These are phyloP conservation scores for Russula earlei DNA, from an alignment of 768 basidiomycete species.

Conservation along the genomic window DNA sequence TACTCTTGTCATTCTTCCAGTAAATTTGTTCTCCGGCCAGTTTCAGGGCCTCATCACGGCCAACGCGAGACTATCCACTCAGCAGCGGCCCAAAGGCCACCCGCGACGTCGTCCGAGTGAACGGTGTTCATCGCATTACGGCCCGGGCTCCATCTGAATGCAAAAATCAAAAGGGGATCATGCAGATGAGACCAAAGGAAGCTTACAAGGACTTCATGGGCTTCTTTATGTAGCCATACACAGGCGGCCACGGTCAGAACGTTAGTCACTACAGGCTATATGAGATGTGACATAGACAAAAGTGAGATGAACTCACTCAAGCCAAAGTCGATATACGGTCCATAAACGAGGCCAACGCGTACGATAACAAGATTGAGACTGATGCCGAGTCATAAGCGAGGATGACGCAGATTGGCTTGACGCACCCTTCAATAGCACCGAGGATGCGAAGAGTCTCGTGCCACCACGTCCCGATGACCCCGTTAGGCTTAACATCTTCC, in stretches of 20 bases:
- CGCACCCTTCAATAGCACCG: constrained; percentile 64
- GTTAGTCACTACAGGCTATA: constrained; percentile 42
- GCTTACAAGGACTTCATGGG: constrained; percentile 79
- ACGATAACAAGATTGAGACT: constrained; percentile 78
- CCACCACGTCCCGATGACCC: constrained; percentile 76
- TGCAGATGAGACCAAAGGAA: background rate
- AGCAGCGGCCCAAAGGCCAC: constrained; percentile 65
- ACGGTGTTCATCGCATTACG: constrained; percentile 67
- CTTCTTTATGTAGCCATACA: constrained; percentile 75
- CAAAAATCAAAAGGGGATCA: background rate
- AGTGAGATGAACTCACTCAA: constrained; percentile 15
- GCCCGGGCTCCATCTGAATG: constrained; percentile 65
- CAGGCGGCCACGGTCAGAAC: constrained; percentile 65
- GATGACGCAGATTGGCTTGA: constrained; percentile 11
- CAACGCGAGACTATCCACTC: constrained; percentile 61
- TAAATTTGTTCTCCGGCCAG: constrained; percentile 57
- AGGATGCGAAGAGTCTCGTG: constrained; percentile 73
- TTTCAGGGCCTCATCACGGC: constrained; percentile 53
- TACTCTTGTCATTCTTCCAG: constrained; percentile 66
- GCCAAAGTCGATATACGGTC: constrained; percentile 70
- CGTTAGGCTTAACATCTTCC: constrained; percentile 62
- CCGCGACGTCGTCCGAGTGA: constrained; percentile 73
- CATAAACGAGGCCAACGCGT: constrained; percentile 67
- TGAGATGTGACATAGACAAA: background rate
- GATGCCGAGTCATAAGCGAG: background rate